Evolutionary conservation across 257 asterid genomes (phyloP).

Genomic region (Capsicum baccatum): DNA sequence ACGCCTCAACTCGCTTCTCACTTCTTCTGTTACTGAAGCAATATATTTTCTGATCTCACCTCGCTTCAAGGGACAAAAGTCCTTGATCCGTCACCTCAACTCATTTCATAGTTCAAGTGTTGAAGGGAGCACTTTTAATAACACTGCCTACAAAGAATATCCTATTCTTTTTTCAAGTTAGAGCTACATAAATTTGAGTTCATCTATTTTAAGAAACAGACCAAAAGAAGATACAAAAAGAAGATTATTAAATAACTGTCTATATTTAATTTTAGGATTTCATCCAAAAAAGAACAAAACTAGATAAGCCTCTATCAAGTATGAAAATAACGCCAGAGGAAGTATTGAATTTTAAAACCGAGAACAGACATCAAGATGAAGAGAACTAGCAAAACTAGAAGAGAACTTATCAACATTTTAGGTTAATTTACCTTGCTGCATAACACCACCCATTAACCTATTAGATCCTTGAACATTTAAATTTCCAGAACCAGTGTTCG

Average conservation of each 20-base stretch:
- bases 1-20: too few species aligned
- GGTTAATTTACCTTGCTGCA: constrained; percentile 80
- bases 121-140: too few species aligned
- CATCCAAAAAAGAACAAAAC: background rate
- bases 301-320: background rate
- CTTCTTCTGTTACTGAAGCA: too few species aligned
- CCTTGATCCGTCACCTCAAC: too few species aligned
- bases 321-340: constrained; percentile 6
- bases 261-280: background rate
- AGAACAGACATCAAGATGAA: background rate
- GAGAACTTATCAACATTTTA: constrained; percentile 25
- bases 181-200: background rate
- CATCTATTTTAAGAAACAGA: background rate
- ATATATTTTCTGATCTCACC: too few species aligned
- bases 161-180: background rate
- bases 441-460: constrained; percentile 81
- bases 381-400: constrained; percentile 3
- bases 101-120: too few species aligned
- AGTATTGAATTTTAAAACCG: background rate
- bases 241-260: background rate
- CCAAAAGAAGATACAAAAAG: background rate
- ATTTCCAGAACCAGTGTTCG: constrained; percentile 78
- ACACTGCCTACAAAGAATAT: background rate
- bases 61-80: too few species aligned
- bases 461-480: constrained; percentile 81